phyloP scores from a whole-genome alignment of 2,329 filamentous ascomycete species.

The Simplicillium sp. region DNA sequence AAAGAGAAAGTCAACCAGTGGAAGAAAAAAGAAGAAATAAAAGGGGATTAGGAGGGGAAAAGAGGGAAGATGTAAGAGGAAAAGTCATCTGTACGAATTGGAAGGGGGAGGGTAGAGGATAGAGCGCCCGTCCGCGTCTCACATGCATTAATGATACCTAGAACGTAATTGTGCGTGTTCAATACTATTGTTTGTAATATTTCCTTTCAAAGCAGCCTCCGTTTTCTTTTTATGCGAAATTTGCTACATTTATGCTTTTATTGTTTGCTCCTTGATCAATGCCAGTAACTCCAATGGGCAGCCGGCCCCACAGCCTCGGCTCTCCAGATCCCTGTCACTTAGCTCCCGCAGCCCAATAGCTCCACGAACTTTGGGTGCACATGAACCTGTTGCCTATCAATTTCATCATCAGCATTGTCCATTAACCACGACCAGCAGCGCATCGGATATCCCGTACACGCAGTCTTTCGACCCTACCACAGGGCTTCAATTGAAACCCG shows the following conservation, averaged over 20 bases:
- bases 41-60: constrained; percentile 4
- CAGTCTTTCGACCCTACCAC: too few species aligned
- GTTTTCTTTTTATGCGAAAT: background rate
- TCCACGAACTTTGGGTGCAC: too few species aligned
- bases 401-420: too few species aligned
- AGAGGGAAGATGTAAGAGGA: background rate
- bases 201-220: background rate
- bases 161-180: background rate
- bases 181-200: background rate
- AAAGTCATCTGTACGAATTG: constrained; percentile 1
- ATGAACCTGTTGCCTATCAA: too few species aligned
- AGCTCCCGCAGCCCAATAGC: background rate
- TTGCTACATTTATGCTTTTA: too few species aligned
- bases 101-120: background rate
- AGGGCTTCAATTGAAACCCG: too few species aligned
- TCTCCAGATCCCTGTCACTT: constrained; percentile 15
- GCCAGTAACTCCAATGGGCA: too few species aligned
- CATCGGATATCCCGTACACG: too few species aligned
- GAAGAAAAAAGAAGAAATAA: constrained; percentile 24
- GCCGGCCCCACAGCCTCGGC: constrained; percentile 13
- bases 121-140: constrained; percentile 2
- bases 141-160: constrained; percentile 1
- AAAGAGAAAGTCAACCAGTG: constrained; percentile 26
- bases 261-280: too few species aligned
- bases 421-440: too few species aligned